These are phyloP conservation scores for Fusarium sp. DNA, from an alignment of 2,329 filamentous ascomycete genomes.

Conservation along the genomic window DNA sequence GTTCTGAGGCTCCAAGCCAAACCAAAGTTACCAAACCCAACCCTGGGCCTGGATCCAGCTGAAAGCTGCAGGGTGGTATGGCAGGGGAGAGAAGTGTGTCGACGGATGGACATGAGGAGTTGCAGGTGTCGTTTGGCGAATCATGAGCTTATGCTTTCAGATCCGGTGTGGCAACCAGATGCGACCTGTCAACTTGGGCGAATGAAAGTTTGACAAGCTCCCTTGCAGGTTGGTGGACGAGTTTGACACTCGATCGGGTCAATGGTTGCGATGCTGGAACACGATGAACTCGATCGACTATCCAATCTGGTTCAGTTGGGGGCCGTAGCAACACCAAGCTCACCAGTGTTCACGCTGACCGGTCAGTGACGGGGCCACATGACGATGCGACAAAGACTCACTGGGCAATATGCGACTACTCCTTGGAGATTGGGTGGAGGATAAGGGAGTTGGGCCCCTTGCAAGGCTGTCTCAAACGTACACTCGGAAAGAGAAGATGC, in stretches of 20 bases:
- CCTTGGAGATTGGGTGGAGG: neutral
- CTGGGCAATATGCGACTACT: neutral
- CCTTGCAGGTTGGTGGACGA: slow-evolving; percentile 19
- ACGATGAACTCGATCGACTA: neutral
- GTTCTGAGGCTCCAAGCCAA: neutral
- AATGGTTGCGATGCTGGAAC: neutral
- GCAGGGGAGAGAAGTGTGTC: slow-evolving; percentile 3
- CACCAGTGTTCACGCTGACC: neutral
- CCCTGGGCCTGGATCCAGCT: slow-evolving; percentile 6
- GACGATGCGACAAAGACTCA: neutral
- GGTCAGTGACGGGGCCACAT: neutral
- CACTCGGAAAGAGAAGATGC: neutral
- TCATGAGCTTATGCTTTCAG: slow-evolving; percentile 8
- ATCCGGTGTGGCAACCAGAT: slow-evolving; percentile 12
- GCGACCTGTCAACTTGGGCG: slow-evolving; percentile 22
- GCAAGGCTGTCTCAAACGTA: neutral
- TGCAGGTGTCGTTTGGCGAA: slow-evolving; percentile 4
- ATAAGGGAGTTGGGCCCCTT: neutral
- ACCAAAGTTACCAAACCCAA: neutral
- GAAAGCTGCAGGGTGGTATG: slow-evolving; percentile 12
- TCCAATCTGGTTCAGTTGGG: neutral
- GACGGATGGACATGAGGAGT: neutral
- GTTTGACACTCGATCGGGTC: neutral
- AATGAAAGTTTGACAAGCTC: slow-evolving; percentile 28
- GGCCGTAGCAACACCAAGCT: neutral